Evolutionary conservation across 768 basidiomycete species (phyloP).

Genomic region (Serendipita sp.): DNA sequence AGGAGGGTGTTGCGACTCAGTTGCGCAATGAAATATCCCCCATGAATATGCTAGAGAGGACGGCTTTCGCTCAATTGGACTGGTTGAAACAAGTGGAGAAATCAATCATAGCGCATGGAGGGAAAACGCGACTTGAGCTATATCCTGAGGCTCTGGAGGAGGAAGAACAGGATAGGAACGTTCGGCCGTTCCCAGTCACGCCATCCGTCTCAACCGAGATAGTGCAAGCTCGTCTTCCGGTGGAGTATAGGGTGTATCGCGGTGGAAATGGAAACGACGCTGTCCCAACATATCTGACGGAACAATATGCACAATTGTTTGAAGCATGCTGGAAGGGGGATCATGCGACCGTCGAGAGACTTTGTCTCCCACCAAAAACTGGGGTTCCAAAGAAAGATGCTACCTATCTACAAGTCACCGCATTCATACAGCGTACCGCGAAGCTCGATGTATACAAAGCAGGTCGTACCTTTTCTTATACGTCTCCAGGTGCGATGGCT

Average conservation of each 20-base stretch:
- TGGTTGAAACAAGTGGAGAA: not conserved
- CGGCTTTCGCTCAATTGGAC: not conserved
- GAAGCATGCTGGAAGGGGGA: constrained; percentile 40
- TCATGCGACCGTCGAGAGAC: constrained; percentile 30
- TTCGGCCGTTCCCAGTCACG: no score
- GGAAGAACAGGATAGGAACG: no score
- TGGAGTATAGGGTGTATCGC: not conserved
- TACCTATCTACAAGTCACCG: not conserved
- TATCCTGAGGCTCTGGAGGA: not conserved
- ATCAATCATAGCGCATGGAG: not conserved
- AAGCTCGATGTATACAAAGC: not conserved
- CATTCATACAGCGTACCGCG: constrained; percentile 13
- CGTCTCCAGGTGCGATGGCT: not conserved
- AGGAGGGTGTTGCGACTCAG: no score
- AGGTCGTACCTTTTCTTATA: not conserved
- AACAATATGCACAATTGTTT: constrained; percentile 35
- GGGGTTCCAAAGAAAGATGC: constrained; percentile 9
- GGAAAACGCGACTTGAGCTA: not conserved
- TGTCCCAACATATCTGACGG: constrained; percentile 21
- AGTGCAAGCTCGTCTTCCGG: no score
- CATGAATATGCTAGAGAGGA: no score
- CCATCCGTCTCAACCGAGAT: no score
- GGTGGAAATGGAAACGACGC: not conserved
- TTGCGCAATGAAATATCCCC: no score
- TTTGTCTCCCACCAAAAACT: constrained; percentile 31